These are phyloP conservation scores for Neospermospora avenae DNA, from an alignment of 2,329 filamentous ascomycete species.

Conservation along the genomic window DNA sequence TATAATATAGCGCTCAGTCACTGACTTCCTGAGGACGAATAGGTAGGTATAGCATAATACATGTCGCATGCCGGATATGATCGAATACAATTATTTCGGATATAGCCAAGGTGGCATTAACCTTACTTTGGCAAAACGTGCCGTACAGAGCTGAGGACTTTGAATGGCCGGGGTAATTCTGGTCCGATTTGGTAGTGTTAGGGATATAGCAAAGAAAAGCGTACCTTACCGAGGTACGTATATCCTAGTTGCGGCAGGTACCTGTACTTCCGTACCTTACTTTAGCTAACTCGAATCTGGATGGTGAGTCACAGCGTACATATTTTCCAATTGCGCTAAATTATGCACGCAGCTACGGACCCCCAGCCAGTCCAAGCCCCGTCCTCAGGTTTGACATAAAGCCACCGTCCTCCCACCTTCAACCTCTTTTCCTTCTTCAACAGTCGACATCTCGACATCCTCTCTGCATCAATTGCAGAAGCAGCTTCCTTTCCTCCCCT, in stretches of 20 bases:
- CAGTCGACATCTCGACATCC: not conserved
- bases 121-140: not conserved
- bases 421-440: not conserved
- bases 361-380: not conserved
- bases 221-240: not conserved
- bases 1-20: too few relatives aligned
- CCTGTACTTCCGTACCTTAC: too few relatives aligned
- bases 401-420: not conserved
- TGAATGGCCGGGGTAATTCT: not conserved
- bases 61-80: not conserved
- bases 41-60: too few relatives aligned
- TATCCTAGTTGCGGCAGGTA: too few relatives aligned
- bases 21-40: too few relatives aligned
- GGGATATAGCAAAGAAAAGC: not conserved
- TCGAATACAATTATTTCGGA: too few relatives aligned
- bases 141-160: not conserved
- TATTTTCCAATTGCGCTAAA: not conserved
- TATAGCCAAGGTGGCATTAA: not conserved
- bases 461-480: conserved; percentile 9
- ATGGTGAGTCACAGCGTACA: not conserved
- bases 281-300: too few relatives aligned
- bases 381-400: not conserved
- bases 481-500: not conserved
- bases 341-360: not conserved
- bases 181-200: not conserved